Conservation (phyloP, 257 asterid species). For the Phtheirospermum japonicum region DNA sequence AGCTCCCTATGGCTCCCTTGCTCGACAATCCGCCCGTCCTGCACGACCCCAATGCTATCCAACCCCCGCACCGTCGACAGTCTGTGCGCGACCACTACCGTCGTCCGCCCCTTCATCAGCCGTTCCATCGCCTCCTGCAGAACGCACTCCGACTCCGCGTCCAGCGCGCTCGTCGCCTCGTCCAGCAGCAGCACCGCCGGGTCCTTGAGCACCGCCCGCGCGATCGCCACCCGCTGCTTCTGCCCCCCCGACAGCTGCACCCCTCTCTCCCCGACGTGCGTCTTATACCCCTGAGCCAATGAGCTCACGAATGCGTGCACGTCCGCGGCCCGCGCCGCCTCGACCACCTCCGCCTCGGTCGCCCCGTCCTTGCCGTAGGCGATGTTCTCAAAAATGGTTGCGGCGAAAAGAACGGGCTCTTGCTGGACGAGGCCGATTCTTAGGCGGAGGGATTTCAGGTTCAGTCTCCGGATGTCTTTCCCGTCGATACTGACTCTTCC, state of each 20-base stretch:
- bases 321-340: slow-evolving; percentile 87
- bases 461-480: slow-evolving; percentile 72
- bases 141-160: slow-evolving; percentile 86
- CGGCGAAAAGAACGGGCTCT: slow-evolving; percentile 91
- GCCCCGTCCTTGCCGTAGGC: slow-evolving; percentile 94
- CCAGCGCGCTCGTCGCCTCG: slow-evolving; percentile 98
- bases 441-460: slow-evolving; percentile 68
- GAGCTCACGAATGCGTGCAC: slow-evolving; percentile 81
- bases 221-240: slow-evolving; percentile 90
- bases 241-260: slow-evolving; percentile 97
- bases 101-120: slow-evolving; percentile 91
- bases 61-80: slow-evolving; percentile 86
- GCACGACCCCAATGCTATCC: slow-evolving; percentile 83
- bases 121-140: slow-evolving; percentile 88
- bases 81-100: slow-evolving; percentile 89
- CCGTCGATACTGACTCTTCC: slow-evolving; percentile 97
- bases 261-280: slow-evolving; percentile 92
- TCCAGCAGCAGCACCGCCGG: slow-evolving; percentile 86
- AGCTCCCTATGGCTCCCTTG: slow-evolving; percentile 91
- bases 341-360: slow-evolving; percentile 75
- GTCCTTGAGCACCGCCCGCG: slow-evolving; percentile 87
- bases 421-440: slow-evolving; percentile 92
- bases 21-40: slow-evolving; percentile 87
- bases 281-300: slow-evolving; percentile 79
- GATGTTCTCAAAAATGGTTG: slow-evolving; percentile 90